Conservation (phyloP, 2,329 filamentous ascomycete genomes). For the Calonectria hongkongensis region DNA sequence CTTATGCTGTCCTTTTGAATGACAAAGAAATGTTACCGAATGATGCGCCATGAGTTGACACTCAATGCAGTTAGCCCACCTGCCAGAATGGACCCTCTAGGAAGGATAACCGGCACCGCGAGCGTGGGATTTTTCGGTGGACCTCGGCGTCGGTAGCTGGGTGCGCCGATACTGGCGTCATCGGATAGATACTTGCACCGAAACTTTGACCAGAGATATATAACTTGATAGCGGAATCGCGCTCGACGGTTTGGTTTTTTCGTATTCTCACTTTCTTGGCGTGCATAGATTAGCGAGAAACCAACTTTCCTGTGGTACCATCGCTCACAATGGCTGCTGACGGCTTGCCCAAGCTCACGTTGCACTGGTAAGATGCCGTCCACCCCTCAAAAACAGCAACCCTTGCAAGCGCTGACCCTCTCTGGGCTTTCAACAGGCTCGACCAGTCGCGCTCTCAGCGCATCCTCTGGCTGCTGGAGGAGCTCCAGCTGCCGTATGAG, state of each 20-base stretch:
- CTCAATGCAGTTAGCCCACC: background rate
- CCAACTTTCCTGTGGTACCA: too few relatives aligned
- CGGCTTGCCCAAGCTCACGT: slow-evolving; percentile 72
- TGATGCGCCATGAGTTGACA: background rate
- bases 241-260: background rate
- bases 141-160: slow-evolving; percentile 37
- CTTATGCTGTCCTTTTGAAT: background rate
- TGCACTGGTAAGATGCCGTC: slow-evolving; percentile 74
- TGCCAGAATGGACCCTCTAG: background rate
- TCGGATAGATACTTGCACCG: slow-evolving; percentile 47
- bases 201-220: slow-evolving; percentile 29
- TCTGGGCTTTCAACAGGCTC: slow-evolving; percentile 75
- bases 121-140: slow-evolving; percentile 6
- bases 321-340: slow-evolving; percentile 52
- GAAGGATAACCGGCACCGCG: slow-evolving; percentile 26
- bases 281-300: background rate
- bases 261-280: slow-evolving; percentile 8
- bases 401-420: slow-evolving; percentile 9
- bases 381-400: background rate
- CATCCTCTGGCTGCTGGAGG: slow-evolving; percentile 90
- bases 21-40: background rate
- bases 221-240: background rate
- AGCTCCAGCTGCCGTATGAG: slow-evolving; percentile 86
- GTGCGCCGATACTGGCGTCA: slow-evolving; percentile 41
- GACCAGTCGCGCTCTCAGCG: slow-evolving; percentile 88